Evolutionary conservation across 73 alveolate species (phyloP).

Genomic region (Paramecium pentaurelia): DNA sequence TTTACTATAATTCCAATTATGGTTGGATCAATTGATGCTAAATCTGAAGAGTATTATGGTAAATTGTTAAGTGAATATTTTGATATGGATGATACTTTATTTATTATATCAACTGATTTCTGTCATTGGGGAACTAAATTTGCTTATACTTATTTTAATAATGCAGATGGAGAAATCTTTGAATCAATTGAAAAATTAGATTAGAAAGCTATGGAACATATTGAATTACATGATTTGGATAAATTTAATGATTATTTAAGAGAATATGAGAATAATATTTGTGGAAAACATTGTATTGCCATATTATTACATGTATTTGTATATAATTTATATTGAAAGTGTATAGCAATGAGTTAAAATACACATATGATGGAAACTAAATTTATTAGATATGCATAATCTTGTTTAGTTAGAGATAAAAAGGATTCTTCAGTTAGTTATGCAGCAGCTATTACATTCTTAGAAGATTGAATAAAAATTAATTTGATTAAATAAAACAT

Average conservation of each 20-base stretch:
- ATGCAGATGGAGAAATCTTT: conserved; percentile 57
- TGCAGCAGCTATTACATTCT: conserved; percentile 55
- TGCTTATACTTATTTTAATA: conserved; percentile 26
- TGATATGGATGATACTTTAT: conserved; percentile 41
- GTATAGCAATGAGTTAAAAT: neutral
- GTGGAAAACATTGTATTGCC: conserved; percentile 55
- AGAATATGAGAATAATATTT: conserved; percentile 53
- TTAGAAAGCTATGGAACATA: conserved; percentile 60
- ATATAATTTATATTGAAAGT: neutral
- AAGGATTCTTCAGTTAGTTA: conserved; percentile 59
- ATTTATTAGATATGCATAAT: conserved; percentile 53
- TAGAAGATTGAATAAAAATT: conserved; percentile 6
- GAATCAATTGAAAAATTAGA: conserved; percentile 59
- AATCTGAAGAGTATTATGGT: conserved; percentile 58
- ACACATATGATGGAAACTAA: conserved; percentile 55
- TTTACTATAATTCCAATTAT: conserved; percentile 48
- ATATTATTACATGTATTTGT: conserved; percentile 44
- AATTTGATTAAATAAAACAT: neutral
- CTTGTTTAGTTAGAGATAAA: conserved; percentile 59
- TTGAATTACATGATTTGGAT: conserved; percentile 51
- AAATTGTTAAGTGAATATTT: conserved; percentile 46
- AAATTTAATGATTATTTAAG: conserved; percentile 43
- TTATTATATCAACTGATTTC: conserved; percentile 56
- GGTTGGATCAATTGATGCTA: conserved; percentile 61
- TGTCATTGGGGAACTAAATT: conserved; percentile 64